phyloP scores from a whole-genome alignment of 2,329 filamentous ascomycete genomes.

The Colletotrichum liriopes region DNA sequence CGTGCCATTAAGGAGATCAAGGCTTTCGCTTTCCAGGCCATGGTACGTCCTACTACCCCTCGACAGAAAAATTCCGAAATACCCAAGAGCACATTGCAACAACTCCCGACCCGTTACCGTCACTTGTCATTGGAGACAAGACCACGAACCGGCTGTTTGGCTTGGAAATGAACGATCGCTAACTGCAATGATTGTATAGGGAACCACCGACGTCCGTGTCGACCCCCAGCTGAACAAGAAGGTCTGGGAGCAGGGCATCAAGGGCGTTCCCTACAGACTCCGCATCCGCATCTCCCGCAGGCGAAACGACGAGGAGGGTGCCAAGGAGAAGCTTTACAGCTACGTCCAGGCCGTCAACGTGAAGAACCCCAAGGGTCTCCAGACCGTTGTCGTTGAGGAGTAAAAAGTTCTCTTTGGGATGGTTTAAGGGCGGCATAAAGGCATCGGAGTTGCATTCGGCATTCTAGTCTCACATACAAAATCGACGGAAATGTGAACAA shows the following conservation, averaged over 20 bases:
- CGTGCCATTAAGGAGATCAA: slow-evolving; percentile 99
- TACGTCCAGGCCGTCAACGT: slow-evolving; percentile 99
- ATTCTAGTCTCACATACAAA: slow-evolving; percentile 54
- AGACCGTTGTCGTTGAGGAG: slow-evolving; percentile 89
- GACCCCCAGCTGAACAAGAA: slow-evolving; percentile 99
- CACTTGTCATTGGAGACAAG: background rate
- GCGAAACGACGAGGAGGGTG: slow-evolving; percentile 99
- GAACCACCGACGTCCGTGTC: slow-evolving; percentile 95
- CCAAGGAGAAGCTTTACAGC: slow-evolving; percentile 99
- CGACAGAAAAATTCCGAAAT: background rate
- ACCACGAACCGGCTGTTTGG: background rate
- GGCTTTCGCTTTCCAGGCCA: slow-evolving; percentile 91
- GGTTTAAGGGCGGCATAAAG: slow-evolving; percentile 59
- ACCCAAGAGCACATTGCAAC: background rate
- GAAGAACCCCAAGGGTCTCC: slow-evolving; percentile 98
- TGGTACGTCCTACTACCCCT: slow-evolving; percentile 78
- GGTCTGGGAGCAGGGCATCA: slow-evolving; percentile 99
- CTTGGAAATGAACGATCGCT: slow-evolving; percentile 36
- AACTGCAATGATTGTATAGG: slow-evolving; percentile 68
- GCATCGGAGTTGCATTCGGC: slow-evolving; percentile 64
- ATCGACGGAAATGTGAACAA: slow-evolving; percentile 45
- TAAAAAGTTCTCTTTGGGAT: slow-evolving; percentile 64
- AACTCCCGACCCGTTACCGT: background rate
- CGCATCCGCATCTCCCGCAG: slow-evolving; percentile 99
- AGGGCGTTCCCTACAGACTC: slow-evolving; percentile 97